Conservation (phyloP, 1,284 basidiomycete species). For the Sanghuangporus weigelae region DNA sequence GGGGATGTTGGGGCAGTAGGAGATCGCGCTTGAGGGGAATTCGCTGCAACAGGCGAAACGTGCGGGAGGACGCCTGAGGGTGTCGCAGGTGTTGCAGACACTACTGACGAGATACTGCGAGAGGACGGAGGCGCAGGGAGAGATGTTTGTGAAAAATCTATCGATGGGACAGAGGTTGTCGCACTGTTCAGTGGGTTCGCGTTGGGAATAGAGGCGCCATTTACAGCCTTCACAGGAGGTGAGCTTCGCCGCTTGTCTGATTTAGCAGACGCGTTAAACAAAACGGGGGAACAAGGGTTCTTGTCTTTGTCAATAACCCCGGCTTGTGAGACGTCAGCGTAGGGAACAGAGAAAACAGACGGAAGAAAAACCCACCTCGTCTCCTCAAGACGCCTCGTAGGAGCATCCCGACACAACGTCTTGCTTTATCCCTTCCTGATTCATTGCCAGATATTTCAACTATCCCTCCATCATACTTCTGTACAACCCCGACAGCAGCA, state of each 20-base stretch:
- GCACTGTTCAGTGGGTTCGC: slow-evolving; percentile 2
- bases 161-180: not conserved
- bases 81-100: not conserved
- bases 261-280: slow-evolving; percentile 1
- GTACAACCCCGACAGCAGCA: slow-evolving; percentile 41
- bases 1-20: slow-evolving; percentile 29
- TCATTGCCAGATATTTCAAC: slow-evolving; percentile 15
- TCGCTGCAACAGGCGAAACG: not conserved
- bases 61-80: not conserved
- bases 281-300: slow-evolving; percentile 14
- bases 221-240: not conserved
- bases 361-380: slow-evolving; percentile 6
- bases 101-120: not conserved
- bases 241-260: slow-evolving; percentile 3
- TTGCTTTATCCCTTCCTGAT: slow-evolving; percentile 12
- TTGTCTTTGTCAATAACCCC: slow-evolving; percentile 6
- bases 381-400: slow-evolving; percentile 9
- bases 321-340: not conserved
- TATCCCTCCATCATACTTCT: slow-evolving; percentile 39
- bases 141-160: not conserved
- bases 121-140: slow-evolving; percentile 3
- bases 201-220: not conserved
- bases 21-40: not conserved
- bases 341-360: not conserved
- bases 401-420: slow-evolving; percentile 12